Evolutionary conservation across 2,329 filamentous ascomycete genomes (phyloP).

Genomic region (Fusarium longipes): DNA sequence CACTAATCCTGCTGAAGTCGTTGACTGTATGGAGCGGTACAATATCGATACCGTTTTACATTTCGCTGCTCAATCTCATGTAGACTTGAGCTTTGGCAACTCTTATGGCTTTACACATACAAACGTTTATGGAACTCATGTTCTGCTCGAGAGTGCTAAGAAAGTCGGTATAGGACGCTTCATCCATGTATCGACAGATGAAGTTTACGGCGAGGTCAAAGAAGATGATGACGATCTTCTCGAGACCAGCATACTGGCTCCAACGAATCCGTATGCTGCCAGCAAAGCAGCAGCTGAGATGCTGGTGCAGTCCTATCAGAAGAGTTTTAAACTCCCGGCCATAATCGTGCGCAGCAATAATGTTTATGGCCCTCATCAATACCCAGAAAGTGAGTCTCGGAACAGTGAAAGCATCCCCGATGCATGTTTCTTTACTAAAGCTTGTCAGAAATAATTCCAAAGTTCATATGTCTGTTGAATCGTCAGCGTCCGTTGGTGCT

Average conservation of each 20-base stretch:
- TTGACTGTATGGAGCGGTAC: conserved; percentile 76
- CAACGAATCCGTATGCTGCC: conserved; percentile 85
- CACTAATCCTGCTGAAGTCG: conserved; percentile 75
- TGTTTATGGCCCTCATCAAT: conserved; percentile 86
- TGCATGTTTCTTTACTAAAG: conserved; percentile 5
- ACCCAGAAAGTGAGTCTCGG: conserved; percentile 76
- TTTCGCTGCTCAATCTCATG: conserved; percentile 87
- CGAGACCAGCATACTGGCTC: conserved; percentile 79
- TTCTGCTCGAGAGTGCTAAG: conserved; percentile 80
- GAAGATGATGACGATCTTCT: conserved; percentile 77
- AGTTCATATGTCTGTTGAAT: conserved; percentile 79
- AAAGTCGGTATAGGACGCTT: conserved; percentile 77
- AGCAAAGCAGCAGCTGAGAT: conserved; percentile 86
- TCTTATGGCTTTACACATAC: conserved; percentile 84
- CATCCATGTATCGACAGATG: conserved; percentile 86
- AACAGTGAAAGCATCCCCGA: neutral
- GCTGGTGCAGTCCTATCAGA: conserved; percentile 87
- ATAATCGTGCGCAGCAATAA: conserved; percentile 88
- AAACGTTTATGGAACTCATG: conserved; percentile 87
- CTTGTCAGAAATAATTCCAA: conserved; percentile 80
- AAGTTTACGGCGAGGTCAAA: conserved; percentile 85
- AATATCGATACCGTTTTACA: conserved; percentile 84
- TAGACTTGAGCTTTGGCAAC: conserved; percentile 85
- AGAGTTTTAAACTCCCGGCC: conserved; percentile 82
- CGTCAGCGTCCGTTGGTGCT: conserved; percentile 74